Conservation (phyloP, 1,284 basidiomycete species). For the Trichosporon faecale region DNA sequence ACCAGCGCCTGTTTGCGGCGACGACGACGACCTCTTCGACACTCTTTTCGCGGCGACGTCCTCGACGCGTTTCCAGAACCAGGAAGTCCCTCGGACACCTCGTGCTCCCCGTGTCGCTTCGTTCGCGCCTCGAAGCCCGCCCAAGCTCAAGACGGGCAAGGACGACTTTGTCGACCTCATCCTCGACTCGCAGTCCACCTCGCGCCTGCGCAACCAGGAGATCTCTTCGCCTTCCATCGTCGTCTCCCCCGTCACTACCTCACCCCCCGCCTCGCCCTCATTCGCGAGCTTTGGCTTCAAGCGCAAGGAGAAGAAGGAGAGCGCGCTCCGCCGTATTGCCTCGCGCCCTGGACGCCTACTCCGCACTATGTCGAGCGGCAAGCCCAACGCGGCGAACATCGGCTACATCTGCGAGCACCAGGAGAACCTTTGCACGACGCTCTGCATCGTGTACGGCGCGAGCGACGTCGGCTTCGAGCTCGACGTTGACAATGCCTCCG, state of each 20-base stretch:
- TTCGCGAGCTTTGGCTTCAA: background rate
- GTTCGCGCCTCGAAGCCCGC: background rate
- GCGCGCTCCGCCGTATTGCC: background rate
- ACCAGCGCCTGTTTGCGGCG: background rate
- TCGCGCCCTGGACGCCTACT: background rate
- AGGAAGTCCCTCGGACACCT: background rate
- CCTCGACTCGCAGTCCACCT: constrained; percentile 1
- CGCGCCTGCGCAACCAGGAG: constrained; percentile 20
- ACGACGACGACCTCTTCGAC: constrained; percentile 17
- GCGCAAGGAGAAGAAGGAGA: constrained; percentile 6
- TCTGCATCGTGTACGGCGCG: constrained; percentile 59
- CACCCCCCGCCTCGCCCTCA: background rate
- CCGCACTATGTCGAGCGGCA: background rate
- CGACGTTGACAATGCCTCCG: constrained; percentile 53
- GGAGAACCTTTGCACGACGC: constrained; percentile 70
- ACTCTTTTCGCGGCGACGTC: constrained; percentile 11
- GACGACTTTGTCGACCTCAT: background rate
- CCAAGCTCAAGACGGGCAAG: background rate
- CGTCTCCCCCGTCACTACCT: background rate
- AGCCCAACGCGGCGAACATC: constrained; percentile 16
- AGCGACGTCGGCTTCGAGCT: constrained; percentile 36
- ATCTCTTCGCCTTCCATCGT: constrained; percentile 7
- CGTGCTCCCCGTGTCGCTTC: background rate
- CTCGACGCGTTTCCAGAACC: background rate
- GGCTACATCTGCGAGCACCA: constrained; percentile 76